phyloP scores from a whole-genome alignment of 352 stramenopile species.

The Pythium brachiatum region DNA sequence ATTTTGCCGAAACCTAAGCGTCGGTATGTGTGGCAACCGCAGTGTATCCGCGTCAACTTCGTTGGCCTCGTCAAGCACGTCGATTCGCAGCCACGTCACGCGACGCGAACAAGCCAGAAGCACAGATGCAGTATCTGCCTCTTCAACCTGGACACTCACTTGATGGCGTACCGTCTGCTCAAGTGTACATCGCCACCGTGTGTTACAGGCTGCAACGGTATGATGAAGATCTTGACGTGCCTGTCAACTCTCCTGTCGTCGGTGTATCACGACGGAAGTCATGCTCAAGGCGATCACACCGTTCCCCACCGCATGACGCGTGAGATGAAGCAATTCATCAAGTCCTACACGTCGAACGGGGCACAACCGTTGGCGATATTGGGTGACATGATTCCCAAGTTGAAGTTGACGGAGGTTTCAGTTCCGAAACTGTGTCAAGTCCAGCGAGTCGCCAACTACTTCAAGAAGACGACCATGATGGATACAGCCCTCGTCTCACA shows the following conservation, averaged over 20 bases:
- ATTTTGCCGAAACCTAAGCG: too few species aligned
- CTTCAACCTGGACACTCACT: neutral
- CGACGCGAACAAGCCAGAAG: neutral
- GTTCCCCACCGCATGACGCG: neutral
- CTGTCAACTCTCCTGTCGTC: neutral
- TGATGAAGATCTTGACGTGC: neutral
- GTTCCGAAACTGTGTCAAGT: neutral
- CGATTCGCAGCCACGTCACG: neutral
- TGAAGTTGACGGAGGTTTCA: neutral
- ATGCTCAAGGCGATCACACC: neutral
- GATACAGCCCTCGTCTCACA: neutral
- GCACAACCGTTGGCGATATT: neutral
- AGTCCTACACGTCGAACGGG: neutral
- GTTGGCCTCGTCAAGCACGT: neutral
- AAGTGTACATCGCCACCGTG: neutral
- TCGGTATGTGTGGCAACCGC: too few species aligned
- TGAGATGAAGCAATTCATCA: neutral
- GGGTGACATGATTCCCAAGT: neutral
- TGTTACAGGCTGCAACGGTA: neutral
- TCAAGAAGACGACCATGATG: constrained; percentile 1
- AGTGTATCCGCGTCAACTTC: too few species aligned
- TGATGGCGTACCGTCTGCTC: neutral
- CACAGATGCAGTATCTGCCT: neutral
- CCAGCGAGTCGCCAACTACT: neutral
- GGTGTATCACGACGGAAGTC: neutral